Evolutionary conservation across 169 alveolate genomes (phyloP).

Genomic region (Cryptosporidium canis): DNA sequence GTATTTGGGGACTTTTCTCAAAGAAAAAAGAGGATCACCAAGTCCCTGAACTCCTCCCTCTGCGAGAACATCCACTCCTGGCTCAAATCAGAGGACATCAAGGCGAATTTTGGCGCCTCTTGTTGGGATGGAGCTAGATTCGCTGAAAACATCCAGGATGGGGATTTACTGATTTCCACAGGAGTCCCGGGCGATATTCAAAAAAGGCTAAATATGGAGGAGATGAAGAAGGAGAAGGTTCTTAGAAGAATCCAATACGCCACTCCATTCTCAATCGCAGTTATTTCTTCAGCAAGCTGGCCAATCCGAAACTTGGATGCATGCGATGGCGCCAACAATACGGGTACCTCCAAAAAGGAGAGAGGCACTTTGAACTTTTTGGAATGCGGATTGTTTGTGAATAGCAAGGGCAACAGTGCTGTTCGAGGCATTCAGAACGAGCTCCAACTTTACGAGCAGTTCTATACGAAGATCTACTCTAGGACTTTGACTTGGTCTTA

Average conservation of each 20-base stretch:
- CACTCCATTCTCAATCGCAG: slow-evolving; percentile 31
- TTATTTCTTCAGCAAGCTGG: slow-evolving; percentile 36
- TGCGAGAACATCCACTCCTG: slow-evolving; percentile 23
- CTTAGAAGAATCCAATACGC: slow-evolving; percentile 3
- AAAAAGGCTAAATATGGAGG: neutral
- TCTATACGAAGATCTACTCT: slow-evolving; percentile 29
- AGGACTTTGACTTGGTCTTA: slow-evolving; percentile 60
- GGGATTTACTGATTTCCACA: neutral
- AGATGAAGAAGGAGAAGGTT: neutral
- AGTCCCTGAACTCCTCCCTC: neutral
- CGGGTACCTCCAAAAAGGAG: neutral
- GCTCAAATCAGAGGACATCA: slow-evolving; percentile 50
- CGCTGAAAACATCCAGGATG: neutral
- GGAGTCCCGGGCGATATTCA: neutral
- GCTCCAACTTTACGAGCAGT: slow-evolving; percentile 17
- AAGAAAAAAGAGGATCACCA: neutral
- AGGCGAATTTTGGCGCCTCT: neutral
- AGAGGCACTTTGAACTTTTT: neutral
- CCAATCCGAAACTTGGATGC: neutral
- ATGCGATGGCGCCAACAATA: neutral
- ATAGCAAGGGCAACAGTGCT: neutral
- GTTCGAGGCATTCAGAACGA: neutral
- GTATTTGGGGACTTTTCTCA: neutral
- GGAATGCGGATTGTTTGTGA: slow-evolving; percentile 18
- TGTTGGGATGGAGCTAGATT: neutral